Evolutionary conservation across 1,139 yeast species (phyloP).

Genomic region (Kazachstania sp.): DNA sequence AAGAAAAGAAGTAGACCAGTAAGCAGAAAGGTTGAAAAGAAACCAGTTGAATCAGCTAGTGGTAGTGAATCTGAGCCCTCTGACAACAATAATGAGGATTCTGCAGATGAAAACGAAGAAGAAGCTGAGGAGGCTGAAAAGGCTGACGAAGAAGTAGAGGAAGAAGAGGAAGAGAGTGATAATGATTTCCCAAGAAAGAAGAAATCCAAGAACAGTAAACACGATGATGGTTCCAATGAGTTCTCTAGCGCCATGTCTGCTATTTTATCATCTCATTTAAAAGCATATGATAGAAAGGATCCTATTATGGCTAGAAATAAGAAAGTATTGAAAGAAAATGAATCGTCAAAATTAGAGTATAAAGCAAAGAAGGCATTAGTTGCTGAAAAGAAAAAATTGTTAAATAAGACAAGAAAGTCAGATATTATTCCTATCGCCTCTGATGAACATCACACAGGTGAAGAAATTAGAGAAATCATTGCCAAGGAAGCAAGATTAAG

Average conservation of each 20-base stretch:
- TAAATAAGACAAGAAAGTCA: slow-evolving; percentile 60
- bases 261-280: slow-evolving; percentile 73
- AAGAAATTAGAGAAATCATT: slow-evolving; percentile 45
- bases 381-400: slow-evolving; percentile 59
- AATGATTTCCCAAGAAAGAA: slow-evolving; percentile 41
- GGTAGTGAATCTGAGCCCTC: slow-evolving; percentile 1
- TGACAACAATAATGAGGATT: slow-evolving; percentile 14
- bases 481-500: slow-evolving; percentile 67
- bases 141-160: slow-evolving; percentile 27
- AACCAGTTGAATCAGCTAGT: neutral
- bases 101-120: slow-evolving; percentile 8
- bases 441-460: slow-evolving; percentile 38
- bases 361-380: slow-evolving; percentile 69
- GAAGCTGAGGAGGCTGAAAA: slow-evolving; percentile 12
- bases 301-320: slow-evolving; percentile 83
- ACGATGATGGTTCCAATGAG: slow-evolving; percentile 59
- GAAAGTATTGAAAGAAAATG: slow-evolving; percentile 59
- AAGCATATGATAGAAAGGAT: slow-evolving; percentile 79
- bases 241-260: slow-evolving; percentile 82
- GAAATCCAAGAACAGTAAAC: slow-evolving; percentile 46
- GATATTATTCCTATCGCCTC: slow-evolving; percentile 54
- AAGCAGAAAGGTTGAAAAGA: neutral
- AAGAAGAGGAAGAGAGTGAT: slow-evolving; percentile 30
- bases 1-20: slow-evolving; percentile 4
- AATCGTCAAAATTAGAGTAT: slow-evolving; percentile 70